Base-by-base conservation (phyloP, 352 stramenopile genomes). In the Globisporangium cystogenes region DNA sequence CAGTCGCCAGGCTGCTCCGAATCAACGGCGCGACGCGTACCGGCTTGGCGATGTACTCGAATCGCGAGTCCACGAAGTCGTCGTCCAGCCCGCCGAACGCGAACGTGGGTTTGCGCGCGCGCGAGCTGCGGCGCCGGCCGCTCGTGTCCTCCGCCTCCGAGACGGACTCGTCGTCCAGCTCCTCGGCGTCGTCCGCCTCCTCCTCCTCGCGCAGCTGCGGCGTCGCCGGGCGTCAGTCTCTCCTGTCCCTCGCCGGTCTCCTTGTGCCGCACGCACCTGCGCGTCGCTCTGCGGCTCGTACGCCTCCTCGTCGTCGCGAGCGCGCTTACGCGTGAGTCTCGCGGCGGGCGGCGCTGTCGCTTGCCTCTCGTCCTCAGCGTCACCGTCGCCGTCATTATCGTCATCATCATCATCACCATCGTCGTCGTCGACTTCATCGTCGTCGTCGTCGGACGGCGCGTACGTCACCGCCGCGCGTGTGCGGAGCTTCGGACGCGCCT, bases 251-350 rank as follows among this genome's bases (percentile, higher is more conserved):
- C 12, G 12, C 10, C 31, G 11, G 12, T 11, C 31, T 36, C 31
- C 10, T 11, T 36, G 3, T 12, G 31, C 4, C 31, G 12, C 14
- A 36, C 56, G 24, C 21, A 58, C 56, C 56, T 58, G 49, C 20
- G 41, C 35, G 7, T 63, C 56, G 10, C 14, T 57, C 20, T 51
- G 44, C 20, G 57, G 52, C 36, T 55, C 42, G 24, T 60, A 64
- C 26, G 59, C 52, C 8, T 61, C 57, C 1, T 60, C 53, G 20
- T 40, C 51, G 51, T 55, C 21, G 2, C 36, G 24, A 52, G 66
- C 48, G 60, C 59, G 55, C 76, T 91, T 40, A 66, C 68, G 46
- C 68, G 72, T 54, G 60, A 44, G 12, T 21, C 35, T 15, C 10
- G 29, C 31, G 39, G 39, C 39, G 7, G 39, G 14, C 18, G 39